phyloP scores from a whole-genome alignment of 495 filamentous ascomycete genomes.

The Bacidia rubella region DNA sequence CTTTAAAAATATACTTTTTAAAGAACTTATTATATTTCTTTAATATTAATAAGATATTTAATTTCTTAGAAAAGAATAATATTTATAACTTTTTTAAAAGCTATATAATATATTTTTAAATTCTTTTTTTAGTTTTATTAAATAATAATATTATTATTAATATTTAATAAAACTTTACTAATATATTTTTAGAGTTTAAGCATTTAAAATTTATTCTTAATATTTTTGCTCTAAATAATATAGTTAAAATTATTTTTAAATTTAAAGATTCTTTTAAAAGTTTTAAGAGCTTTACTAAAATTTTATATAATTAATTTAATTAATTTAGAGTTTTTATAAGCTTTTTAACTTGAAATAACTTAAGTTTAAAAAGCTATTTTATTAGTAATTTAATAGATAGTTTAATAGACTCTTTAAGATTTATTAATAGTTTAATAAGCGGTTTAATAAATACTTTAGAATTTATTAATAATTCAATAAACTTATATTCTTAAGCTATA shows the following conservation, averaged over 20 bases:
- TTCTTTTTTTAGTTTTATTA: background rate
- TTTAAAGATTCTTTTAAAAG: background rate
- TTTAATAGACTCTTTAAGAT: background rate
- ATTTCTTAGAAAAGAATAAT: too few relatives aligned
- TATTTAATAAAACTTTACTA: conserved; percentile 2
- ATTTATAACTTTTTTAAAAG: too few relatives aligned
- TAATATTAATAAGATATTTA: too few relatives aligned
- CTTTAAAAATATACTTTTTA: too few relatives aligned
- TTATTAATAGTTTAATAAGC: background rate
- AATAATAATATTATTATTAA: background rate
- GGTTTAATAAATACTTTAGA: background rate
- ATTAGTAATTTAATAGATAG: background rate
- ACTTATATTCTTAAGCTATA: background rate
- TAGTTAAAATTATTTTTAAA: background rate
- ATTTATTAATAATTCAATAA: background rate
- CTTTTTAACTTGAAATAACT: background rate
- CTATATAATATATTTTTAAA: too few relatives aligned
- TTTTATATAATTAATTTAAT: background rate
- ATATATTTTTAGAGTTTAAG: conserved; percentile 2
- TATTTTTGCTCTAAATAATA: too few relatives aligned
- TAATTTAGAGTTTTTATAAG: background rate
- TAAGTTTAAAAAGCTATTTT: background rate
- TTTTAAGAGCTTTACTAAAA: background rate
- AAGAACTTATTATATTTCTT: too few relatives aligned
- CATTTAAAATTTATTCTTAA: too few relatives aligned